Evolutionary conservation across 805 yeast genomes (phyloP), one percentile per base, ranked within the genome.

Genomic region (Hanseniaspora occidentalis): DNA sequence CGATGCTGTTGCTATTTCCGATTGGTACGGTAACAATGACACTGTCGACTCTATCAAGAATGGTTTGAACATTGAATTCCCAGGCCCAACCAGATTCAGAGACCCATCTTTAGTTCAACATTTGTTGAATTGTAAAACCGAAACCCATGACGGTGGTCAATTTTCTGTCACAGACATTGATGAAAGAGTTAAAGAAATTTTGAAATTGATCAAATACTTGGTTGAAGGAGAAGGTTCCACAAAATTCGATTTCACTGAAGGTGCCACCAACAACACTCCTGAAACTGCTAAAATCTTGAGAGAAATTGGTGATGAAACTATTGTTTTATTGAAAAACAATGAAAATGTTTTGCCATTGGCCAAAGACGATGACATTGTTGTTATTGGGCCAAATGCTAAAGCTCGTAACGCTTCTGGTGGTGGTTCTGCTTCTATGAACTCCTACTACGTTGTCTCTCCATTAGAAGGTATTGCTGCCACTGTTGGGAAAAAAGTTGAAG

Each of bases 61-160:
- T 26, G 82, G 83, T 6, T 58, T 77, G 41, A 78, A 75, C 51
- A 59, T 77, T 48, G 84, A 77, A 54, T 74, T 75, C 79, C 84
- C 84, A 1, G 84, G 83, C 27, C 73, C 75, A 16, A 59, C 75
- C 2, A 56, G 67, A 36, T 66, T 77, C 59, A 58, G 67, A 47
- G 57, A 57, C 1, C 17, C 31, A 23, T 56, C 56, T 22, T 56
- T 64, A 10, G 56, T 73, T 14, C 45, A 60, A 6, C 74, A 69
- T 48, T 66, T 68, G 35, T 59, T 73, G 17, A 47, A 45, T 41
- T 52, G 62, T 39, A 63, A 62, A 44, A 72, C 69, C 45, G 52
- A 73, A 31, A 65, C 57, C 43, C 18, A 27, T 8, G 43, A 41
- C 26, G 44, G 44, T 7, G 38, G 38, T 22, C 21, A 16, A 6